Percentiles rank a stretch among this genome's conserved stretches.
Conservation (phyloP, 768 basidiomycete species). For the Naganishia friedmannii region DNA sequence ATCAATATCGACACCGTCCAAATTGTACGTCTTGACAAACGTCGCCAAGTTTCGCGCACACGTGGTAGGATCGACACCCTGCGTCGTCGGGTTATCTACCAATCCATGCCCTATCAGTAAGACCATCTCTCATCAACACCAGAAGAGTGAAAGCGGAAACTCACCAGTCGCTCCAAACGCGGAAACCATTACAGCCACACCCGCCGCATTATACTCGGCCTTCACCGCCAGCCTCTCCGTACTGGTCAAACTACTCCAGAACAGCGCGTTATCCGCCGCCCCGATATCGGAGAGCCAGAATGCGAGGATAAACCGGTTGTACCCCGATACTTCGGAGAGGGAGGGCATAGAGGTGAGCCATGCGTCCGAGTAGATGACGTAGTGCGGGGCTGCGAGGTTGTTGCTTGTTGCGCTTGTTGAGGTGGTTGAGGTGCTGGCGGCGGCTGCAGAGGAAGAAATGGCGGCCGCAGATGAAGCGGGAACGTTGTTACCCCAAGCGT, state of each 20-base stretch:
- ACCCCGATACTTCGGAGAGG: slow-evolving; percentile 36
- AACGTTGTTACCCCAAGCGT: background rate
- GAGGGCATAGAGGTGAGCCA: slow-evolving; percentile 47
- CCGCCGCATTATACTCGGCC: slow-evolving; percentile 60
- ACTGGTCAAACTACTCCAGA: slow-evolving; percentile 18
- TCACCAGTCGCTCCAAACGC: slow-evolving; percentile 60
- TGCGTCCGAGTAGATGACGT: slow-evolving; percentile 47
- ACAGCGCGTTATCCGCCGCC: slow-evolving; percentile 40
- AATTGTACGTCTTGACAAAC: slow-evolving; percentile 62
- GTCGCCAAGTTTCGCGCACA: slow-evolving; percentile 66
- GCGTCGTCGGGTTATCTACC: slow-evolving; percentile 60
- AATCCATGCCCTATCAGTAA: background rate
- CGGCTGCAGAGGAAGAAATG: background rate
- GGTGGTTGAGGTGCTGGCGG: background rate
- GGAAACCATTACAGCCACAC: slow-evolving; percentile 65
- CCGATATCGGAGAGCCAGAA: slow-evolving; percentile 49
- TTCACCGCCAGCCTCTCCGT: slow-evolving; percentile 51
- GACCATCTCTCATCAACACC: background rate
- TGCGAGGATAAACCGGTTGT: slow-evolving; percentile 50
- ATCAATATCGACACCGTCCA: slow-evolving; percentile 74
- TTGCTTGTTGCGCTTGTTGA: background rate
- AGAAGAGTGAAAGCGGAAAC: background rate
- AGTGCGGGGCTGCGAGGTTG: slow-evolving; percentile 37
- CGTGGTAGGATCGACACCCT: slow-evolving; percentile 61
- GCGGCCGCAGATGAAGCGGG: background rate